Conservation (phyloP, 306 rosid genomes). For the Casuarina cunninghamiana region DNA sequence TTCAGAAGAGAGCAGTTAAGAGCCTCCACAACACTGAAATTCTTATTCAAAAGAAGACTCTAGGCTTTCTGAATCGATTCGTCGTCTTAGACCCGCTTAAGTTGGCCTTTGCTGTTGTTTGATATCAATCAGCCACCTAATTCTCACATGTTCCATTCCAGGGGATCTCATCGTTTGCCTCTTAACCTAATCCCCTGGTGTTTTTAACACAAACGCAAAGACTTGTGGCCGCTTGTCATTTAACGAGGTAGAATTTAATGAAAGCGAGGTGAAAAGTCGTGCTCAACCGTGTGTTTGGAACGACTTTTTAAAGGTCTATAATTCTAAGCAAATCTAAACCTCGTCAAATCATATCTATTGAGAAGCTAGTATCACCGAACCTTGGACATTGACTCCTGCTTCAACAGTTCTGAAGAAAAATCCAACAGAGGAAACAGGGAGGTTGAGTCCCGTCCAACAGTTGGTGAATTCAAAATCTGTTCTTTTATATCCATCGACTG, state of each 20-base stretch:
- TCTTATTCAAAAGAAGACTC: neutral
- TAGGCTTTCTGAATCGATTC: constrained; percentile 7
- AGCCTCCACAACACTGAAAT: neutral
- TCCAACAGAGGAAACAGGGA: neutral
- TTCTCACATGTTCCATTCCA: constrained; percentile 5
- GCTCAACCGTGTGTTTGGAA: neutral
- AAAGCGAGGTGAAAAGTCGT: constrained; percentile 12
- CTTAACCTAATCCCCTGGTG: neutral
- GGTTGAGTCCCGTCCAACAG: too few relatives aligned
- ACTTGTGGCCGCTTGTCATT: constrained; percentile 25
- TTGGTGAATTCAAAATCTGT: too few relatives aligned
- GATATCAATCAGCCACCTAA: constrained; percentile 16
- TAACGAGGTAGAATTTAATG: constrained; percentile 8
- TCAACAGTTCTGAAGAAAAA: neutral
- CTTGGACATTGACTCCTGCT: neutral
- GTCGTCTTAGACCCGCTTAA: constrained; percentile 6
- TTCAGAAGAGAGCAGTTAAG: neutral
- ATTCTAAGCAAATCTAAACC: constrained; percentile 4
- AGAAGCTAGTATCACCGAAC: neutral
- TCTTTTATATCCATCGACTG: too few relatives aligned
- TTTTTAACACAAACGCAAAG: constrained; percentile 12
- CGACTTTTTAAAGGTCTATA: neutral
- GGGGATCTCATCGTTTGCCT: constrained; percentile 13
- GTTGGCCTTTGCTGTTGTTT: constrained; percentile 15
- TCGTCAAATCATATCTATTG: neutral